Conservation (phyloP, 306 rosid species). For the Gynostemma pentaphyllum region DNA sequence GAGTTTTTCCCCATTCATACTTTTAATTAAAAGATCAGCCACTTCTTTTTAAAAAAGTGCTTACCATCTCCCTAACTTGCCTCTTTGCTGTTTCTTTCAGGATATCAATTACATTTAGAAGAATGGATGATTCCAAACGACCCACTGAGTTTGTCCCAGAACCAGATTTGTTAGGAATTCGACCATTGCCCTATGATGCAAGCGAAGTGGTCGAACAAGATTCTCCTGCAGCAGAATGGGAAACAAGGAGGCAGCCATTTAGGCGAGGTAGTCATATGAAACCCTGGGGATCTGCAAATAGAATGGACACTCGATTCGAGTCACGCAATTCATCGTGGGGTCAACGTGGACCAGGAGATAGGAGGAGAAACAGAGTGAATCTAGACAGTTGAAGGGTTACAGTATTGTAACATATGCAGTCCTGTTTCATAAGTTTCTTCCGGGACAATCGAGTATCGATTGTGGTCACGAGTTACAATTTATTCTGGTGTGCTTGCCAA, state of each 20-base stretch:
- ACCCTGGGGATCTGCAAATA: slow-evolving; percentile 26
- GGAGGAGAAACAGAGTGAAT: slow-evolving; percentile 32
- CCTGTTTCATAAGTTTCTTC: not conserved
- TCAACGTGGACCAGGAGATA: slow-evolving; percentile 29
- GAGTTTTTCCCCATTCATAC: too few species aligned
- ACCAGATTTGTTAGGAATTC: slow-evolving; percentile 71
- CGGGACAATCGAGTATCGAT: not conserved
- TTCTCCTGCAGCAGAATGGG: slow-evolving; percentile 26
- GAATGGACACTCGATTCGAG: slow-evolving; percentile 33
- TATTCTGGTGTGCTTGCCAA: not conserved
- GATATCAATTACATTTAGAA: slow-evolving; percentile 95
- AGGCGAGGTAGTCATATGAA: slow-evolving; percentile 42
- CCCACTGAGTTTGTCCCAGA: slow-evolving; percentile 43
- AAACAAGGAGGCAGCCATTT: slow-evolving; percentile 21
- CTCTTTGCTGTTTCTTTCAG: slow-evolving; percentile 22
- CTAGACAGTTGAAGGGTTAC: slow-evolving; percentile 19
- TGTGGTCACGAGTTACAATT: not conserved
- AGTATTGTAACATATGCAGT: not conserved
- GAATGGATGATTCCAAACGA: slow-evolving; percentile 59
- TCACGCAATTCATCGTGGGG: slow-evolving; percentile 24
- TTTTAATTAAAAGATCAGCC: too few species aligned
- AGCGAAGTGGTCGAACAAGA: slow-evolving; percentile 21
- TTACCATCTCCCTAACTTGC: slow-evolving; percentile 3
- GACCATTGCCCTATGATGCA: slow-evolving; percentile 54
- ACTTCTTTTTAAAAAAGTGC: too few species aligned